Evolutionary conservation across 192 early-diverging fungal species (phyloP).

Genomic region (Backusella liffmaniae): DNA sequence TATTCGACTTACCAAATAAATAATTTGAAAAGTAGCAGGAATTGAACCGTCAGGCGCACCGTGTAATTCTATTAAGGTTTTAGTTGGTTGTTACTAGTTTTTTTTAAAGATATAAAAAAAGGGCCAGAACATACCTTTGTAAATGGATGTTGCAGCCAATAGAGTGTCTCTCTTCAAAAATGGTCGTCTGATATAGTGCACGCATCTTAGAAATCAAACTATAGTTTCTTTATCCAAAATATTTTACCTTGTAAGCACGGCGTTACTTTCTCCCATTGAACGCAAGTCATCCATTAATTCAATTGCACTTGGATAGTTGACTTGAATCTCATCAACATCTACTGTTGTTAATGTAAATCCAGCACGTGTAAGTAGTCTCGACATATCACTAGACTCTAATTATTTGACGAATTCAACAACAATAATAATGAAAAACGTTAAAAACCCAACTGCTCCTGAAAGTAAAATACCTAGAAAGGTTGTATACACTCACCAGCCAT

Average conservation of each 20-base stretch:
- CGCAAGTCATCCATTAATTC: slow-evolving; percentile 87
- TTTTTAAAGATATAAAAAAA: neutral
- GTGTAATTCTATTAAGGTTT: slow-evolving; percentile 65
- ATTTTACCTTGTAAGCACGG: slow-evolving; percentile 66
- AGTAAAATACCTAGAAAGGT: neutral
- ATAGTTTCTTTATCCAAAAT: neutral
- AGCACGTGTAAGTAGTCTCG: slow-evolving; percentile 74
- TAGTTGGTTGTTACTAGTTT: neutral
- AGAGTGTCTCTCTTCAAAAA: slow-evolving; percentile 81
- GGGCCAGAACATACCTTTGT: slow-evolving; percentile 61
- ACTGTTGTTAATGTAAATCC: slow-evolving; percentile 90
- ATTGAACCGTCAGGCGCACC: slow-evolving; percentile 85
- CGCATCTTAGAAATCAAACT: neutral
- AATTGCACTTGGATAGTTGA: slow-evolving; percentile 90
- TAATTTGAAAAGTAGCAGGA: slow-evolving; percentile 92
- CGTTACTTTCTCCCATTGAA: slow-evolving; percentile 95
- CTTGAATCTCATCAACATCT: slow-evolving; percentile 88
- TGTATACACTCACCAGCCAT: slow-evolving; percentile 65
- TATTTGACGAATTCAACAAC: no score
- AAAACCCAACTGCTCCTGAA: neutral
- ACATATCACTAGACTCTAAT: slow-evolving; percentile 71
- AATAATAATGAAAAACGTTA: neutral
- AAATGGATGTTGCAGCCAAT: slow-evolving; percentile 80
- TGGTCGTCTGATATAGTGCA: slow-evolving; percentile 45
- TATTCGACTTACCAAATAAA: slow-evolving; percentile 47